Evolutionary conservation across 306 rosid genomes (phyloP), one percentile per base, ranked within the genome.

Genomic region (Mimosa bimucronata): DNA sequence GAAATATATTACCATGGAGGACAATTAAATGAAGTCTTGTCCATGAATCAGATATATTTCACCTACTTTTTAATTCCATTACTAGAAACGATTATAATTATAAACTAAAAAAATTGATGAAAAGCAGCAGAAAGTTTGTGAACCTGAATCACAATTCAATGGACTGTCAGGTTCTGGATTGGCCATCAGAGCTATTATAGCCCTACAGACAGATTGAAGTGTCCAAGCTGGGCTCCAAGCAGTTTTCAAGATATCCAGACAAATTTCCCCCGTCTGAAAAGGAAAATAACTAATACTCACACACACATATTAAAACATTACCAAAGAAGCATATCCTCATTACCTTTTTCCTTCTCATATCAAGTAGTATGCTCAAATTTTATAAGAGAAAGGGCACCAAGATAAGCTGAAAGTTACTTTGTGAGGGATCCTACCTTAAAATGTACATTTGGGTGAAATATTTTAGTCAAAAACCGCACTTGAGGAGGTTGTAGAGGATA

Each of bases 171-270:
- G 92, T 80, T 96, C 98, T 6, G 99, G 99, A 87, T 93, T 98
- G 64, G 99, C 99, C 99, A 96, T 93, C 80, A 96, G 79, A 25
- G 99, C 99, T 77, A 96, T 96, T 79, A 96, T 96, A 79, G 98
- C 99, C 84, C 98, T 90, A 75, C 99, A 96, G 74, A 96, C 98
- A 87, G 98, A 96, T 75, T 96, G 99, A 71, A 96, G 96, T 7
- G 99, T 93, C 98, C 99, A 96, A 34, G 99, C 99, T 5, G 97
- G 98, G 88, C 98, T 96, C 99, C 99, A 96, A 57, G 99, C 99
- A 82, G 88, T 96, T 85, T 96, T 96, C 89, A 96, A 86, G 67
- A 96, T 96, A 83, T 96, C 99, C 45, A 96, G 89, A 88, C 98
- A 96, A 77, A 96, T 96, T 92, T 96, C 99, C 61, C 99, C 99